These are phyloP conservation scores for Canavalia ensiformis DNA, from an alignment of 306 rosid species.

Conservation along the genomic window DNA sequence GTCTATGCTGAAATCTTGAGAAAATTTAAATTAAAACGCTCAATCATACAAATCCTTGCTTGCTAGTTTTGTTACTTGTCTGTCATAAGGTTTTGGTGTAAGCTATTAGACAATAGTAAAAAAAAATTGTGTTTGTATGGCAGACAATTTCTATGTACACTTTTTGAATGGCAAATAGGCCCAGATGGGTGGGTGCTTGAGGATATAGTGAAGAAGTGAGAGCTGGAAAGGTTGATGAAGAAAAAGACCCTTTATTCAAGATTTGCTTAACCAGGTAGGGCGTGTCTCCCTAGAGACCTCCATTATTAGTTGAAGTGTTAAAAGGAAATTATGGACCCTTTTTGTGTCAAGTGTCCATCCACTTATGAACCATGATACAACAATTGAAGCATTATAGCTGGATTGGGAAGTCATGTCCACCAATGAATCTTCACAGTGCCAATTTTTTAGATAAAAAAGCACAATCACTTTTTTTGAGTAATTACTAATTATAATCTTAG, in stretches of 20 bases:
- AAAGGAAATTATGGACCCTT: conserved; percentile 34
- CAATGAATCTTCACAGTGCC: conserved; percentile 18
- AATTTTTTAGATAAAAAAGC: neutral
- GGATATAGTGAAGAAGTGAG: conserved; percentile 38
- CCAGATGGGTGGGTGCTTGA: conserved; percentile 36
- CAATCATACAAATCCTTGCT: conserved; percentile 14
- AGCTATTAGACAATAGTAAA: neutral
- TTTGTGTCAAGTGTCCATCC: conserved; percentile 29
- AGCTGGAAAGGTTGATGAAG: conserved; percentile 50
- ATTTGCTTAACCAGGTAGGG: conserved; percentile 33
- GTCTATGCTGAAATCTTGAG: conserved; percentile 53
- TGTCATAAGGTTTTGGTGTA: conserved; percentile 21
- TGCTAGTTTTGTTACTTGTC: conserved; percentile 24
- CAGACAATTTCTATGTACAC: neutral
- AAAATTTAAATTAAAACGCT: conserved; percentile 5
- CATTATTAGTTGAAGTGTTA: conserved; percentile 42
- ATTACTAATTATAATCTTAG: neutral
- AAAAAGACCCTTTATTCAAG: conserved; percentile 32
- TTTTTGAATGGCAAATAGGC: conserved; percentile 40
- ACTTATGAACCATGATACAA: conserved; percentile 19
- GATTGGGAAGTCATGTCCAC: conserved; percentile 21
- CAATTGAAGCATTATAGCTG: conserved; percentile 31
- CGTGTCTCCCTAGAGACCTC: conserved; percentile 39
- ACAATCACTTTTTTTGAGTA: neutral
- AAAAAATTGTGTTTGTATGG: neutral